phyloP scores from a whole-genome alignment of 2,329 filamentous ascomycete species.

The Balansia obtecta region DNA sequence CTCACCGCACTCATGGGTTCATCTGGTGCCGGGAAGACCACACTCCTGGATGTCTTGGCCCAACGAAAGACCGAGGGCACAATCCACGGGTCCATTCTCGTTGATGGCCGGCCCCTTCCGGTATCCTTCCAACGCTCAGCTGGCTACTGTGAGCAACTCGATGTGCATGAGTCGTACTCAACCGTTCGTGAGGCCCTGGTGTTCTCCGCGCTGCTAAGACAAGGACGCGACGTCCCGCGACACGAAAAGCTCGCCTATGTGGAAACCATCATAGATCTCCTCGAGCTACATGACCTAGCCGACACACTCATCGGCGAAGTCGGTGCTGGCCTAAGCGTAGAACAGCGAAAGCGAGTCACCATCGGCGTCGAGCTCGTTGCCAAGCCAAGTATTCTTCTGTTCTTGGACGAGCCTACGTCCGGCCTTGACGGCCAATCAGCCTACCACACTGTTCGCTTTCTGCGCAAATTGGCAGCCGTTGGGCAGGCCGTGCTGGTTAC shows the following conservation, averaged over 20 bases:
- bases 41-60: conserved; percentile 69
- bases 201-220: conserved; percentile 63
- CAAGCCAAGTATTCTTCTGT: conserved; percentile 46
- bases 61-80: conserved; percentile 69
- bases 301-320: conserved; percentile 34
- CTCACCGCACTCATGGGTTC: conserved; percentile 72
- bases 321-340: conserved; percentile 41
- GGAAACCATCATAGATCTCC: conserved; percentile 59
- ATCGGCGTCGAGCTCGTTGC: conserved; percentile 51
- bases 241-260: conserved; percentile 66
- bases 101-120: conserved; percentile 60
- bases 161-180: conserved; percentile 60
- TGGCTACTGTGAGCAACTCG: conserved; percentile 71
- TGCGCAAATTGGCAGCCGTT: conserved; percentile 51
- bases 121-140: conserved; percentile 67
- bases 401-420: conserved; percentile 51
- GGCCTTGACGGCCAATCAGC: conserved; percentile 59
- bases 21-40: conserved; percentile 76
- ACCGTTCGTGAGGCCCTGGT: conserved; percentile 67
- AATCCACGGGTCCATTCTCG: conserved; percentile 61
- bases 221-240: conserved; percentile 49
- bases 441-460: conserved; percentile 50
- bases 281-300: conserved; percentile 35
- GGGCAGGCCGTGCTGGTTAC: conserved; percentile 59
- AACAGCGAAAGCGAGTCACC: conserved; percentile 42